Evolutionary conservation across 345 rosid genomes (phyloP), one percentile per base, ranked within the genome.

Genomic region (Arabidopsis suecica): DNA sequence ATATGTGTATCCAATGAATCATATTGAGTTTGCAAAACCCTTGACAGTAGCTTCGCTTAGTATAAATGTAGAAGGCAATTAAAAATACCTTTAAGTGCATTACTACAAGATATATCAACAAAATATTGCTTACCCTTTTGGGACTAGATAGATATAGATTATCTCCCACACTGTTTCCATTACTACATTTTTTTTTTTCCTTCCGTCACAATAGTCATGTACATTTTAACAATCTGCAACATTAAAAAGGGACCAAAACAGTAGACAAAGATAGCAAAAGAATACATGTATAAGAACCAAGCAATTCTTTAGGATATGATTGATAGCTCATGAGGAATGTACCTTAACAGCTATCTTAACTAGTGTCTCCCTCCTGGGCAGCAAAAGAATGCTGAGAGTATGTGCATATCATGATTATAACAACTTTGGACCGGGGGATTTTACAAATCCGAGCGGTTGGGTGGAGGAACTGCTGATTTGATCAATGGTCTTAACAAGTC

Each of bases 401-500:
- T 88, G 94, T 88, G 89, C 87, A 87, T 68, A 70, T 74, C 42
- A 16, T 67, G 71, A 77, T 63, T 74, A 57, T 77, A 69, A 78
- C 66, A 54, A 65, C 30, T 44, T 57, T 33, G 20, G 20, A 25
- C 12, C 10, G 64, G 80, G 82, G 42, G 23, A 7, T 72, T 45
- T 83, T 59, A 84, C 85, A 87, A 57, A 79, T 84, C 91, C 14
- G 84, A 64, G 23, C 73, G 88, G 73, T 86, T 84, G 40, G 89
- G 75, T 72, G 80, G 89, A 65, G 96, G 84, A 5, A 83, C 81
- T 4, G 86, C 84, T 62, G 87, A 65, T 81, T 86, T 93, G 58
- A 86, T 91, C 89, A 96, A 81, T 14, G 86, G 81, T 82, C 73
- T 89, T 78, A 95, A 79, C 56, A 89, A 78, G 11, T 92, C 99